A percentile compares a stretch with the other conserved stretches of the same genome.
phyloP scores from a whole-genome alignment of 2,329 filamentous ascomycete species.

The Aspergillus oerlinghausenensis region DNA sequence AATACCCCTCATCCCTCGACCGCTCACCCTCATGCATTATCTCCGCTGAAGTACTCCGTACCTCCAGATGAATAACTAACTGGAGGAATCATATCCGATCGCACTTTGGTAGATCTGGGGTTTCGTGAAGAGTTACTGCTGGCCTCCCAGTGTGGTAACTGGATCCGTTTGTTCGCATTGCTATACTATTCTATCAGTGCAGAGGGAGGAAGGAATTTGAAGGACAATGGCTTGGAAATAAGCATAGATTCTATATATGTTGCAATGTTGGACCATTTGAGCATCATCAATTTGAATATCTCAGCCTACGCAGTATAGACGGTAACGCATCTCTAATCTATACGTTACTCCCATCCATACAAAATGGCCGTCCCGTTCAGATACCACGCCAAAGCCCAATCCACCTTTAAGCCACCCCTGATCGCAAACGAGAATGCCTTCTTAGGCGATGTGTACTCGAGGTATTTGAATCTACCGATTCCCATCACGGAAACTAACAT shows the following conservation, averaged over 20 bases:
- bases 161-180: background rate
- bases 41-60: background rate
- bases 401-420: conserved; percentile 58
- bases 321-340: background rate
- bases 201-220: background rate
- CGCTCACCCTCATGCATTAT: background rate
- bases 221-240: background rate
- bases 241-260: background rate
- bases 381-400: conserved; percentile 56
- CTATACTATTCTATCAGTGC: background rate
- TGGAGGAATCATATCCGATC: background rate
- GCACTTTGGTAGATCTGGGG: background rate
- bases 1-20: background rate
- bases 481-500: background rate
- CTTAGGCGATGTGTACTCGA: conserved; percentile 58
- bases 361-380: conserved; percentile 42
- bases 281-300: background rate
- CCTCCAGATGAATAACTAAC: background rate
- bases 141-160: background rate
- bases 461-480: conserved; percentile 30
- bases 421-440: conserved; percentile 66
- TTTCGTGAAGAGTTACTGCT: background rate
- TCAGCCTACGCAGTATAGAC: background rate
- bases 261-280: background rate
- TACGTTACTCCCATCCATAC: conserved; percentile 4